Percentiles rank a stretch among this genome's conserved stretches.
phyloP scores from a whole-genome alignment of 805 yeast genomes.

The Henningerozyma blattae region DNA sequence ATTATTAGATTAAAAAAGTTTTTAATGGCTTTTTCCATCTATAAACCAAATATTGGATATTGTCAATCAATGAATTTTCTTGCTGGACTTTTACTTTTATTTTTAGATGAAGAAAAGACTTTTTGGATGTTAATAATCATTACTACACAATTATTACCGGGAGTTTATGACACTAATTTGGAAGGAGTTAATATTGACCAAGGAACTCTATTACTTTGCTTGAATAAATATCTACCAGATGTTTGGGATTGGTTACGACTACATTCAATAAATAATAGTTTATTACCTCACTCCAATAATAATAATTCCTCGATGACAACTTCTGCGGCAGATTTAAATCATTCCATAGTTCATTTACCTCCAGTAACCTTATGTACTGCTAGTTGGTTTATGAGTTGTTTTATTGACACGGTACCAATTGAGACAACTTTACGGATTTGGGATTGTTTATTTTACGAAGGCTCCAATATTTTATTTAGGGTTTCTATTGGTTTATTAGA shows the following conservation, averaged over 20 bases:
- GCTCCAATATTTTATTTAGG: constrained; percentile 73
- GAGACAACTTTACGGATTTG: constrained; percentile 82
- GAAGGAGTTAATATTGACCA: constrained; percentile 95
- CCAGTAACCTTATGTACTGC: constrained; percentile 89
- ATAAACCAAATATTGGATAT: constrained; percentile 84
- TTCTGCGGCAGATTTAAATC: constrained; percentile 9
- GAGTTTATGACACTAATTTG: constrained; percentile 75
- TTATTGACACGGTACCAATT: constrained; percentile 79
- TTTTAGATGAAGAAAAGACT: constrained; percentile 80
- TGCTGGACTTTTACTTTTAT: constrained; percentile 73
- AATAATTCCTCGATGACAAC: background rate
- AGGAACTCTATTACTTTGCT: constrained; percentile 80
- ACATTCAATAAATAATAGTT: no score
- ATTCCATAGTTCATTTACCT: constrained; percentile 63
- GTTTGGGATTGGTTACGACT: constrained; percentile 48
- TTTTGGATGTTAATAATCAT: constrained; percentile 95
- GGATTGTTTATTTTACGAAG: constrained; percentile 93
- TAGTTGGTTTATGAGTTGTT: constrained; percentile 95
- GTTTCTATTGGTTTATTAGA: constrained; percentile 71
- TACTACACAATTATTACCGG: constrained; percentile 75
- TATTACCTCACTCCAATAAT: background rate
- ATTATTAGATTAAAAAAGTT: constrained; percentile 68
- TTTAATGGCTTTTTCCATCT: constrained; percentile 68
- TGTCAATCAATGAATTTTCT: constrained; percentile 91
- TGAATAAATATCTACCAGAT: constrained; percentile 71